Evolutionary conservation across 352 stramenopile genomes (phyloP).

Genomic region (Aphanomyces cochlioides): DNA sequence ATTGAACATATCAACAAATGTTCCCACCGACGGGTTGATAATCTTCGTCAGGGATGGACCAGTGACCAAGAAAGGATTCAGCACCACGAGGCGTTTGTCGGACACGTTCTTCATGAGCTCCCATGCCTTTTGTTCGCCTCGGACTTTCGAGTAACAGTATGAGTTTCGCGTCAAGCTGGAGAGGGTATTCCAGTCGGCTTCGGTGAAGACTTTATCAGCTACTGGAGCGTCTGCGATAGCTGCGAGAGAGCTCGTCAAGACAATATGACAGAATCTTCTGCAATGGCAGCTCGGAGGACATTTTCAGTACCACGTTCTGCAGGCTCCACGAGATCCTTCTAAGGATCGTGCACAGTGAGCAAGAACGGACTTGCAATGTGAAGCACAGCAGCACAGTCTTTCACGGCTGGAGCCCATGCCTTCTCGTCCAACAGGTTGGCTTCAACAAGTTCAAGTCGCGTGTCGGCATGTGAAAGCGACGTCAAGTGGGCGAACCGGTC

Average conservation of each 20-base stretch:
- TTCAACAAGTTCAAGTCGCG: background rate
- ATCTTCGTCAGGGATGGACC: slow-evolving; percentile 28
- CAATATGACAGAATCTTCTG: background rate
- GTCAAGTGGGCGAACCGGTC: background rate
- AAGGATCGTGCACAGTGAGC: background rate
- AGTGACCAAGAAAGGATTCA: slow-evolving; percentile 30
- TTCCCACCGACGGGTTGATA: slow-evolving; percentile 25
- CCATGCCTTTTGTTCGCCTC: slow-evolving; percentile 26
- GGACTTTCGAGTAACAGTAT: slow-evolving; percentile 32
- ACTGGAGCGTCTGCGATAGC: background rate
- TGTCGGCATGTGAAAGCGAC: background rate
- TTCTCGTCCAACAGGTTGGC: background rate
- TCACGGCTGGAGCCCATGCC: background rate
- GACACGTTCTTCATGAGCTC: slow-evolving; percentile 19
- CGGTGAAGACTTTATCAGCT: slow-evolving; percentile 10
- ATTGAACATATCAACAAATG: background rate
- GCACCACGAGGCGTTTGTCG: slow-evolving; percentile 24
- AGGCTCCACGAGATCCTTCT: slow-evolving; percentile 30
- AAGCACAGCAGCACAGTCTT: slow-evolving; percentile 30
- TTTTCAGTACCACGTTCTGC: slow-evolving; percentile 32
- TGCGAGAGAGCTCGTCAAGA: background rate
- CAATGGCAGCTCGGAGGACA: slow-evolving; percentile 17
- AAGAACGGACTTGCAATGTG: slow-evolving; percentile 34
- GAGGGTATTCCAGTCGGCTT: slow-evolving; percentile 29
- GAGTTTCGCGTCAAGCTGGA: slow-evolving; percentile 23